Percentiles rank a stretch among this genome's conserved stretches.
phyloP scores from a whole-genome alignment of 1,284 basidiomycete genomes.

The Leccinum huronense region DNA sequence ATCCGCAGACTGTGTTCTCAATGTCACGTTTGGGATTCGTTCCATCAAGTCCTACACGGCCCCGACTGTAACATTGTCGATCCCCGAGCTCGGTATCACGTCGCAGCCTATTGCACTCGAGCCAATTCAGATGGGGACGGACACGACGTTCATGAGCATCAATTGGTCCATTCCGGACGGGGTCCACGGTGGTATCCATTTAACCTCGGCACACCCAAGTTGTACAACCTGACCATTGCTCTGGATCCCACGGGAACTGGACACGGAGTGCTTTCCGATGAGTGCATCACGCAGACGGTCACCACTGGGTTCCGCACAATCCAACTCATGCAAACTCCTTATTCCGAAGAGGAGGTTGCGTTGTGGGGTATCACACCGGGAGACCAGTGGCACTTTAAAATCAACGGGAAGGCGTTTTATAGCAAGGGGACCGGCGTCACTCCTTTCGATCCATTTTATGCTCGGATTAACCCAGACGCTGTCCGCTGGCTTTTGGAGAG shows the following conservation, averaged over 20 bases:
- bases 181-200: conserved; percentile 53
- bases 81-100: conserved; percentile 46
- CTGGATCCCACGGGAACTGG: conserved; percentile 20
- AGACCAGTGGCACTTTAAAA: no score
- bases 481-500: conserved; percentile 58
- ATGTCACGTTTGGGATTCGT: conserved; percentile 50
- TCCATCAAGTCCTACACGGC: conserved; percentile 39
- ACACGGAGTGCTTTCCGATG: not conserved
- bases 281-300: conserved; percentile 36
- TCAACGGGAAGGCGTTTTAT: no score
- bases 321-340: conserved; percentile 48
- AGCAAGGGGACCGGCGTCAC: conserved; percentile 32
- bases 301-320: conserved; percentile 61
- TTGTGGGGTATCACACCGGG: conserved; percentile 33
- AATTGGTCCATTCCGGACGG: conserved; percentile 48
- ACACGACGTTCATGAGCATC: conserved; percentile 42
- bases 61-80: conserved; percentile 42
- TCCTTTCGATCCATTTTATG: conserved; percentile 40
- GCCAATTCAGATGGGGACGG: conserved; percentile 34
- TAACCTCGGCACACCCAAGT: conserved; percentile 52
- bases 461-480: conserved; percentile 49
- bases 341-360: conserved; percentile 45
- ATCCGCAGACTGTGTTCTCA: conserved; percentile 32
- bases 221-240: conserved; percentile 49
- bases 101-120: conserved; percentile 33